Evolutionary conservation across 495 filamentous ascomycete species (phyloP), one percentile per base, ranked within the genome.

Genomic region (Durotheca rogersii): DNA sequence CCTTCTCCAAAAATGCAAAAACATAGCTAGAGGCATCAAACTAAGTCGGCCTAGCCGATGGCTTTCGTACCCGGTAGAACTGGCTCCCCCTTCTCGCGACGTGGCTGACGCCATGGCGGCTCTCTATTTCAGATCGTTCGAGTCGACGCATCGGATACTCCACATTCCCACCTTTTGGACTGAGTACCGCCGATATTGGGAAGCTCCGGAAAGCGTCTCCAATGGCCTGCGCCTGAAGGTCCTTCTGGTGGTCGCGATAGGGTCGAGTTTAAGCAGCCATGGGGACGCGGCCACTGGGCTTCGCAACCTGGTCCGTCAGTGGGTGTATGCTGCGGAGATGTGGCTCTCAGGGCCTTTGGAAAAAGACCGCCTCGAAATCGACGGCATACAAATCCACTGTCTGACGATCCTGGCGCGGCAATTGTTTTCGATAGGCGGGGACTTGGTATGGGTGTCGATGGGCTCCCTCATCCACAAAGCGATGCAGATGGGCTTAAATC

Each of bases 401-500:
- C 67, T 85, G n/a, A 53, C 75, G 1, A 58, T 82, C 6, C 64
- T 85, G 14, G 77, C 78, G 4, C 74, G 80, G 3, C 72, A 81
- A 35, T 69, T 71, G 11, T 67, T 72, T 30, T 72, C 71, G 0
- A 67, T 77, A 17, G 76, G 78, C 12, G 76, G 69, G 1, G 79
- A 84, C 48, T 60, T 81, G 4, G 72, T 76, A 0, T 84, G 81
- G 81, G 70, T 76, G 5, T 74, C 76, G 1, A 71, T 69, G 16
- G 81, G 82, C 0, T 76, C 78, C 0, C 60, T 85, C 0, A 60
- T 82, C 16, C 72, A 75, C n/a, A 72, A 62, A 16, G 79, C 80
- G 6, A 81, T 81, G 70, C 72, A 72, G 10, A 79, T 84, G 62
- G 79, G 80, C 1, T 47, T 84, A 11, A 80, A 86, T 52, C 77